phyloP scores from a whole-genome alignment of 805 yeast genomes.

The Ogataea pignaliae region DNA sequence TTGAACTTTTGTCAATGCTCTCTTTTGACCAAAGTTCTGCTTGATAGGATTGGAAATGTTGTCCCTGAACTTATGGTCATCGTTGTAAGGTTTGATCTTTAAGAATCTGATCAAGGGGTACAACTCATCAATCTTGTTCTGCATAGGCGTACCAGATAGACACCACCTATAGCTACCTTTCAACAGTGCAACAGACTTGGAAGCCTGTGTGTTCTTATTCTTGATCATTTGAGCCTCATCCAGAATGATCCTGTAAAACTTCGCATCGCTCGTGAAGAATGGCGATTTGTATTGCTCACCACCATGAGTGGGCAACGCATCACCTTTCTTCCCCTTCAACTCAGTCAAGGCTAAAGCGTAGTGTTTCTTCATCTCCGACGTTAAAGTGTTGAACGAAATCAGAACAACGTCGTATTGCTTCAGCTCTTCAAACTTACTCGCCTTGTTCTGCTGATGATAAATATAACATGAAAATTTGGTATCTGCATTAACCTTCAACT shows the following conservation, averaged over 20 bases:
- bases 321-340: constrained; percentile 20
- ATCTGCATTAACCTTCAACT: constrained; percentile 51
- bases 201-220: constrained; percentile 43
- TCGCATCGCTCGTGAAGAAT: constrained; percentile 48
- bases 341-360: constrained; percentile 34
- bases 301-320: constrained; percentile 37
- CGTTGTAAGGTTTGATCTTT: constrained; percentile 58
- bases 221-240: constrained; percentile 58
- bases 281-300: constrained; percentile 53
- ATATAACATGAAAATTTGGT: constrained; percentile 46
- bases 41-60: constrained; percentile 57
- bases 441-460: constrained; percentile 49
- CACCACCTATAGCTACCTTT: constrained; percentile 42
- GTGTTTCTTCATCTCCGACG: constrained; percentile 73
- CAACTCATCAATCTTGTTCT: constrained; percentile 50
- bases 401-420: constrained; percentile 65
- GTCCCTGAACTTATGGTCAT: constrained; percentile 47
- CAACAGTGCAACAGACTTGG: constrained; percentile 41
- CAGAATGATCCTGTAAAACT: constrained; percentile 46
- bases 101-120: constrained; percentile 50
- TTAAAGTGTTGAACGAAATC: constrained; percentile 75
- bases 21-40: constrained; percentile 23
- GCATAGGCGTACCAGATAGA: constrained; percentile 58
- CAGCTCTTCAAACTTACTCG: constrained; percentile 42
- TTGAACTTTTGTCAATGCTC: constrained; percentile 55